Base-by-base conservation (phyloP, 2,329 filamentous ascomycete genomes). In the Plectosphaerella plurivora region DNA sequence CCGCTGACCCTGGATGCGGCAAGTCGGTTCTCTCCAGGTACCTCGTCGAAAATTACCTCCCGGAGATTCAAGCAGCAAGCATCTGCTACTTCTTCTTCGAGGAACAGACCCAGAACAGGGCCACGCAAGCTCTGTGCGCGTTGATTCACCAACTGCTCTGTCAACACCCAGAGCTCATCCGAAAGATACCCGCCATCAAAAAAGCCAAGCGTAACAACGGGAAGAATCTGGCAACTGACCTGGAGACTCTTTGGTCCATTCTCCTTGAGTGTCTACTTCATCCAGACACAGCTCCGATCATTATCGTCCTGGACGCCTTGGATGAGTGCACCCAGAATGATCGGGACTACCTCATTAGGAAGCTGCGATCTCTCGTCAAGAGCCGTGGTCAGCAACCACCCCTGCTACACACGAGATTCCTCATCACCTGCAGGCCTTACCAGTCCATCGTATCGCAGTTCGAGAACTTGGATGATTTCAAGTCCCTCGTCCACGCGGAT, bases 51-150 rank as follows among this genome's bases (percentile, higher is more conserved):
- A 33, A 61, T 6, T 50, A 41, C 7, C 53, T 71, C 1, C 59
- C 57, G 25, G 15, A 16, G 5, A 45, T 52, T 1, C 35, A 24
- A 5, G 25, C 20, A 3, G 45, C 55, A 51, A 63, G 61, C 1
- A 60, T 70, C 3, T 73, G 69, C 56, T 75, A 74, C 59, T 75
- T 73, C 53, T 75, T 75, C 52, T 75, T 75, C 58, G 73, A 73
- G 52, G 67, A 70, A 35, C 54, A 66, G 51, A 61, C 66, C 39
- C 70, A 73, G 45, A 64, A 70, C 35, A 71, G 57, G 1, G 51
- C 63, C 22, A 37, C 53, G 0, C 65, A 68, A 55, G 69, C 68
- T 0, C 60, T 74, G n/a, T 73, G 69, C 47, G 69, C 70, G 1
- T 5, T 74, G 9, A 59, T 75, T 4, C 70, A 73, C 47, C 69